Conservation (phyloP, 352 stramenopile genomes). For the Pythium sukuiense region DNA sequence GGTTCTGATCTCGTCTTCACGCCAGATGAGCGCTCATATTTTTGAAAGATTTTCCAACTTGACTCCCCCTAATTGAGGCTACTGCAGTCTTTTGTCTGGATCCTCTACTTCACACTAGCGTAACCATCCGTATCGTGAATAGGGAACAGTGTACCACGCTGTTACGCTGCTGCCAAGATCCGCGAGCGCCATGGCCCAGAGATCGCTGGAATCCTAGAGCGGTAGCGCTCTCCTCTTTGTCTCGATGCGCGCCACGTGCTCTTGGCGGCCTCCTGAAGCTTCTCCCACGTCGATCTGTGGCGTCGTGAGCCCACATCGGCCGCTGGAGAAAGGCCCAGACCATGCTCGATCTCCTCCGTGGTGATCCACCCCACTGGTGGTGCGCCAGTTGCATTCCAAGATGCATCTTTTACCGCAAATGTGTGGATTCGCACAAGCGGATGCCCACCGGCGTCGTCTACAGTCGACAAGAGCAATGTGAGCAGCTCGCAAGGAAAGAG, state of each 20-base stretch:
- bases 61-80: no score
- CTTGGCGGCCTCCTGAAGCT: neutral
- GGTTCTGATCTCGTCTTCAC: no score
- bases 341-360: neutral
- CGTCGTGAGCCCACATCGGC: neutral
- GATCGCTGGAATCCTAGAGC: no score
- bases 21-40: no score
- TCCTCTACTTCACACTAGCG: no score
- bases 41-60: no score
- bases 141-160: no score
- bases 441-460: neutral
- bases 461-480: neutral
- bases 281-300: neutral
- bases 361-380: neutral
- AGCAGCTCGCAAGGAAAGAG: slow-evolving; percentile 8
- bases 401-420: neutral
- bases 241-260: neutral
- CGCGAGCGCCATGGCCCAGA: no score
- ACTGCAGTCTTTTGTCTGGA: no score
- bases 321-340: neutral
- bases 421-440: neutral
- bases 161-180: no score
- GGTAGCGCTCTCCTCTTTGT: no score
- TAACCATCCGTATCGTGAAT: neutral
- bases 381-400: neutral